A percentile compares a stretch with the other conserved stretches of the same genome.
Evolutionary conservation across 73 alveolate species (phyloP).

Genomic region (Stentor roeselii): DNA sequence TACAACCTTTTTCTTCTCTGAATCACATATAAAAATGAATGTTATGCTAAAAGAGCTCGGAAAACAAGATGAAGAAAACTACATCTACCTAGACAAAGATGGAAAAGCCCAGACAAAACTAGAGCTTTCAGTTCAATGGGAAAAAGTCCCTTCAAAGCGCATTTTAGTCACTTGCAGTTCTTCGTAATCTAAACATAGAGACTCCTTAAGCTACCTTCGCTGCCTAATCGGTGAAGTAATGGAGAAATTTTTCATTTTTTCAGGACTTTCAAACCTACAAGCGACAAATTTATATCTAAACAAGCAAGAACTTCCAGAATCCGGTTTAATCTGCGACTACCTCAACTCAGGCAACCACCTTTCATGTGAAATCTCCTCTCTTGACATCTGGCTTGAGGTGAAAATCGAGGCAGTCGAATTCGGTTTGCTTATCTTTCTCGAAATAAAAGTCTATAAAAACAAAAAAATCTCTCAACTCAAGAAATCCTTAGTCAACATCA

Average conservation of each 20-base stretch:
- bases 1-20: too few species aligned
- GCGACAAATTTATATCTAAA: background rate
- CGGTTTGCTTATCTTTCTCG: background rate
- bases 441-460: background rate
- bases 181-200: background rate
- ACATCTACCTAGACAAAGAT: constrained; percentile 17
- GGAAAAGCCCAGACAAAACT: constrained; percentile 10
- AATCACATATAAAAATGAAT: background rate
- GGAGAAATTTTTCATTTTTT: constrained; percentile 11
- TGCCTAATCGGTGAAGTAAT: constrained; percentile 2
- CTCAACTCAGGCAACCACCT: background rate
- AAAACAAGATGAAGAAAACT: constrained; percentile 9
- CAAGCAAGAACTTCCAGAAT: background rate
- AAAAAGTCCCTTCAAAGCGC: background rate
- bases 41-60: background rate
- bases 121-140: constrained; percentile 1
- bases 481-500: background rate
- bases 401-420: background rate
- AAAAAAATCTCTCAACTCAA: too few species aligned
- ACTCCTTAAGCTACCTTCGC: constrained; percentile 12
- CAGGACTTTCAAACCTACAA: constrained; percentile 20
- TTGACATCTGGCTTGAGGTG: constrained; percentile 16
- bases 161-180: background rate
- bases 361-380: constrained; percentile 10
- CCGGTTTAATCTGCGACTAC: constrained; percentile 5